Evolutionary conservation across 2,329 filamentous ascomycete species (phyloP).

Genomic region (Tolypocladium amazonense): DNA sequence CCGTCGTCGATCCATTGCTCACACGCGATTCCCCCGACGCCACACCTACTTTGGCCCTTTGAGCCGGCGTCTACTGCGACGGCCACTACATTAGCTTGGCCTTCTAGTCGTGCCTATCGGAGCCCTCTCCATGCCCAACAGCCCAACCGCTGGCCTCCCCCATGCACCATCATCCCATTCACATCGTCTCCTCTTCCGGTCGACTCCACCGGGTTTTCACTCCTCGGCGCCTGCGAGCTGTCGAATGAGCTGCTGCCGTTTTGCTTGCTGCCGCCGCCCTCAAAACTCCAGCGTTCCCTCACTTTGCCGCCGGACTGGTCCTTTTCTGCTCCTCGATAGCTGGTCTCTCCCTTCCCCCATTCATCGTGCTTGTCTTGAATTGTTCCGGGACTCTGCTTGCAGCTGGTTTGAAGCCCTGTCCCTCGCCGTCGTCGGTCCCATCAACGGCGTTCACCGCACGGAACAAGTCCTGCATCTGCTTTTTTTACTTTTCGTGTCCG

Average conservation of each 20-base stretch:
- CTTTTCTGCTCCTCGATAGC: conserved; percentile 31
- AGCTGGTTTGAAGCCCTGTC: conserved; percentile 9
- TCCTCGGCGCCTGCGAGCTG: conserved; percentile 21
- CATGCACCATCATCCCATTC: conserved; percentile 3
- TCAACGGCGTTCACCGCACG: conserved; percentile 1
- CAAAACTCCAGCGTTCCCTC: conserved; percentile 41
- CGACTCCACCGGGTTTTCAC: conserved; percentile 21
- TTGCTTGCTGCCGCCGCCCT: conserved; percentile 22
- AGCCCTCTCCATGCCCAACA: not conserved
- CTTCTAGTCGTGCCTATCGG: not conserved
- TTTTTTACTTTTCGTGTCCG: conserved; percentile 4
- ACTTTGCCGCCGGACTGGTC: conserved; percentile 18
- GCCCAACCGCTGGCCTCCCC: not conserved
- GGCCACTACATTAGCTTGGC: not conserved
- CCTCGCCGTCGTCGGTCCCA: not conserved
- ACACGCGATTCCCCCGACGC: not conserved
- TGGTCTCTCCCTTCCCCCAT: conserved; percentile 38
- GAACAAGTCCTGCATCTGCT: not conserved
- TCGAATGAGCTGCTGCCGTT: conserved; percentile 19
- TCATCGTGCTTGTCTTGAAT: conserved; percentile 25
- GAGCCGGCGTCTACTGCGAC: not conserved
- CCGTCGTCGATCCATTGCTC: conserved; percentile 1
- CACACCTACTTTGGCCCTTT: not conserved
- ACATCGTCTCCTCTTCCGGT: conserved; percentile 12
- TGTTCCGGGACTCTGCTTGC: conserved; percentile 10